Conservation (phyloP, 805 yeast genomes). For the Saccharomycopsis sp. region DNA sequence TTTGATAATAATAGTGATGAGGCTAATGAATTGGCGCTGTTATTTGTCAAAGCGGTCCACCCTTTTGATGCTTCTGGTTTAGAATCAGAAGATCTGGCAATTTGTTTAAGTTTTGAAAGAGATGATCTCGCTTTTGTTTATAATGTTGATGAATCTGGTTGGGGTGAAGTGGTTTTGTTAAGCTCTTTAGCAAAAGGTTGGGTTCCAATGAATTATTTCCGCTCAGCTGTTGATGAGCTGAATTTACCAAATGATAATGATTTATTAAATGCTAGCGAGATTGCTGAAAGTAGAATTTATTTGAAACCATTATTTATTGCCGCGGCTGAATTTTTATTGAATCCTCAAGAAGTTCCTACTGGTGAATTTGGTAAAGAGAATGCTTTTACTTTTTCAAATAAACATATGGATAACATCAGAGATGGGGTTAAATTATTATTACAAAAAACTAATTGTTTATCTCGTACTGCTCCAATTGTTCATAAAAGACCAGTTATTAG, state of each 20-base stretch:
- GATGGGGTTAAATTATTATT: conserved; percentile 61
- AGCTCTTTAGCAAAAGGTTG: conserved; percentile 61
- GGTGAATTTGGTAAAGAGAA: conserved; percentile 24
- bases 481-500: conserved; percentile 50
- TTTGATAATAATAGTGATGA: conserved; percentile 6
- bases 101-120: conserved; percentile 62
- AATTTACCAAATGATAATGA: conserved; percentile 9
- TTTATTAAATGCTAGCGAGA: conserved; percentile 17
- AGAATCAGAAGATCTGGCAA: conserved; percentile 57
- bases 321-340: conserved; percentile 54
- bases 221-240: conserved; percentile 31
- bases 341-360: conserved; percentile 45
- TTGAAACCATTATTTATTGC: conserved; percentile 46
- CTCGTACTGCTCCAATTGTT: conserved; percentile 63
- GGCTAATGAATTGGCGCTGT: conserved; percentile 29
- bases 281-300: conserved; percentile 39
- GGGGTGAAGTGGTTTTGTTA: conserved; percentile 77
- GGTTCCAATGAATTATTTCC: conserved; percentile 78
- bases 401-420: conserved; percentile 51
- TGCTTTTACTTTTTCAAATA: conserved; percentile 42
- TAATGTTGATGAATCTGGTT: conserved; percentile 69
- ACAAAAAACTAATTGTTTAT: conserved; percentile 61
- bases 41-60: conserved; percentile 49
- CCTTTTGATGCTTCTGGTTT: conserved; percentile 48
- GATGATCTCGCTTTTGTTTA: conserved; percentile 70